These are phyloP conservation scores for Ehretia macrophylla DNA, from an alignment of 257 asterid genomes.

Conservation along the genomic window DNA sequence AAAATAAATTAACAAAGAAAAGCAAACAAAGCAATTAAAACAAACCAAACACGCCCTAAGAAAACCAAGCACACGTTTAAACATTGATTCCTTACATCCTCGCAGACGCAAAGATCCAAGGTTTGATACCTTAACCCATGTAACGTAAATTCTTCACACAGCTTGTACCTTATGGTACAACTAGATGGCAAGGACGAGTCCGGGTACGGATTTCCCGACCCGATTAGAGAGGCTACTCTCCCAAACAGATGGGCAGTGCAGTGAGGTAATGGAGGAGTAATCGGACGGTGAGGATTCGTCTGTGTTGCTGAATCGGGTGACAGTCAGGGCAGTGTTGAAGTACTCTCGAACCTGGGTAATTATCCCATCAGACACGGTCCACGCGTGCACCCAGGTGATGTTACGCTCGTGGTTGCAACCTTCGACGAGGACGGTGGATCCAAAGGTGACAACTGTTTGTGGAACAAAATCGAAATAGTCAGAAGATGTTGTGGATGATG, in stretches of 20 bases:
- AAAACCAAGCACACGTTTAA: background rate
- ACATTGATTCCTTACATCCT: conserved; percentile 31
- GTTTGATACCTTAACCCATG: conserved; percentile 35
- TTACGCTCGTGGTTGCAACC: conserved; percentile 62
- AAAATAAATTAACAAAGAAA: background rate
- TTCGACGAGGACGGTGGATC: conserved; percentile 76
- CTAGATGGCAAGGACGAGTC: conserved; percentile 60
- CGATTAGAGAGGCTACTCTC: conserved; percentile 73
- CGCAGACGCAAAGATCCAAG: conserved; percentile 27
- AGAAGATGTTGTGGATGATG: conserved; percentile 12
- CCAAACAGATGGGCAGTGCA: conserved; percentile 75
- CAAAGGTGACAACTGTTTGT: conserved; percentile 66
- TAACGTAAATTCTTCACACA: background rate
- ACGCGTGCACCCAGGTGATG: conserved; percentile 95
- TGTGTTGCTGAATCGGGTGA: conserved; percentile 52
- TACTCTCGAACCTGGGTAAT: conserved; percentile 94
- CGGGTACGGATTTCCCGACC: conserved; percentile 90
- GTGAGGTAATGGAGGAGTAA: conserved; percentile 30
- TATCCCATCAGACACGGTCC: conserved; percentile 96
- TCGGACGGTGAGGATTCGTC: conserved; percentile 23
- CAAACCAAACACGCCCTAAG: conserved; percentile 3
- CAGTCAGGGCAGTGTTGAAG: conserved; percentile 90
- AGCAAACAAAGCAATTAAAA: background rate
- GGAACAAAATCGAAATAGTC: conserved; percentile 57
- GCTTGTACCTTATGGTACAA: background rate